Conservation (phyloP, 208 protist genomes). For the Polymyxa betae region DNA sequence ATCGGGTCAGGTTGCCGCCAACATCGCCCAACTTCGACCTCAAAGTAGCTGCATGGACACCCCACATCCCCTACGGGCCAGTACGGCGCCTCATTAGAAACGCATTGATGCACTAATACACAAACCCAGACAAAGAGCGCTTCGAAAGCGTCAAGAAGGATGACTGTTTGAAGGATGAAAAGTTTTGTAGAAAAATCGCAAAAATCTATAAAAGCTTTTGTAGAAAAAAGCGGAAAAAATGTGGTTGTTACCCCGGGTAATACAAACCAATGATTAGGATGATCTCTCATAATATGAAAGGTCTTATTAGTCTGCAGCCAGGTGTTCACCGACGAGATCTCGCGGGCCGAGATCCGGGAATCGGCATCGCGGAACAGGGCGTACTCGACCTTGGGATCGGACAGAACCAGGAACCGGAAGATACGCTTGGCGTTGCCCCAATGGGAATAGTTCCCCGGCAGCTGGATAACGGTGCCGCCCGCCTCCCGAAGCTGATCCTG, state of each 20-base stretch:
- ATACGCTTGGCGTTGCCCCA: background rate
- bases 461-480: background rate
- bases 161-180: too few species aligned
- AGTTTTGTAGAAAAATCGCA: too few species aligned
- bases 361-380: background rate
- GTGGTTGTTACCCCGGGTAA: too few species aligned
- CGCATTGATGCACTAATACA: too few species aligned
- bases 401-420: background rate
- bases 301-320: conserved; percentile 8
- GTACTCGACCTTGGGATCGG: conserved; percentile 1
- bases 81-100: too few species aligned
- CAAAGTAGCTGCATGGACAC: background rate
- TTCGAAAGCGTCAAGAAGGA: too few species aligned
- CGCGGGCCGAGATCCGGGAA: background rate
- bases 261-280: too few species aligned
- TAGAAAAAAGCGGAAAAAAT: too few species aligned
- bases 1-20: too few species aligned
- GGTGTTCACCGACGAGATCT: background rate
- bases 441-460: background rate
- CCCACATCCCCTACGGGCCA: background rate
- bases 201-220: too few species aligned
- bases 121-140: too few species aligned
- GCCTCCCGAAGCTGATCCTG: background rate
- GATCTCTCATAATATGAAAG: background rate
- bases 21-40: too few species aligned